phyloP scores from a whole-genome alignment of 2,329 filamentous ascomycete species.

The Hymenoscyphus linearis region DNA sequence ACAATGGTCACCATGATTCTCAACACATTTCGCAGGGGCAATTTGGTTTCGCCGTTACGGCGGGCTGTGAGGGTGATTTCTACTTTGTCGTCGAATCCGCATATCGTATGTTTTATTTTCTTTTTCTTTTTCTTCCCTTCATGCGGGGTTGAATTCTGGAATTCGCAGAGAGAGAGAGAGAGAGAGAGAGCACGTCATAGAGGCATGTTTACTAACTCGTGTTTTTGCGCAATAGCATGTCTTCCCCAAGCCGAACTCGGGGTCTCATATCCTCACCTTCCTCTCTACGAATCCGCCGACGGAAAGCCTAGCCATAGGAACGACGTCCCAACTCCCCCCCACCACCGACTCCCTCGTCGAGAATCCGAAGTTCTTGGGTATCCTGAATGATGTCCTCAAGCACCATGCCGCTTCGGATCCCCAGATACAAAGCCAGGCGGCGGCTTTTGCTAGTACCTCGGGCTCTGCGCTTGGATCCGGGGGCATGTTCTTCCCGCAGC shows the following conservation, averaged over 20 bases:
- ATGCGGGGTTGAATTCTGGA: neutral
- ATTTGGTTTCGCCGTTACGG: constrained; percentile 7
- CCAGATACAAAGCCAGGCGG: constrained; percentile 49
- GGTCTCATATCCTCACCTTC: constrained; percentile 52
- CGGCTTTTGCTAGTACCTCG: constrained; percentile 54
- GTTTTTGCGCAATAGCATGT: constrained; percentile 44
- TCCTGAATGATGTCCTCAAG: constrained; percentile 52
- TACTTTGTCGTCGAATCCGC: constrained; percentile 29
- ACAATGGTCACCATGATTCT: constrained; percentile 13
- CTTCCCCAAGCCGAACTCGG: constrained; percentile 43
- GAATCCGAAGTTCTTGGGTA: constrained; percentile 53
- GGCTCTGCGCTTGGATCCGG: constrained; percentile 48
- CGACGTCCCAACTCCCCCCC: constrained; percentile 52
- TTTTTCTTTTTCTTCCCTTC: neutral
- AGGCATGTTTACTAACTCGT: neutral
- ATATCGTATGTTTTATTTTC: constrained; percentile 22
- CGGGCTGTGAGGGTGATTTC: constrained; percentile 17
- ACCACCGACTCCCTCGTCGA: constrained; percentile 54
- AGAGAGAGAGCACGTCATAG: too few species aligned
- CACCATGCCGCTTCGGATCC: constrained; percentile 53
- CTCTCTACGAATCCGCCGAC: constrained; percentile 54
- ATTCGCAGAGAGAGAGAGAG: too few species aligned
- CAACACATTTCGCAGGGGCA: constrained; percentile 12
- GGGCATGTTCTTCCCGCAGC: constrained; percentile 44
- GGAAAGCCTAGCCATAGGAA: constrained; percentile 51